These are phyloP conservation scores for Fusarium mangiferae DNA, from an alignment of 2,329 filamentous ascomycete genomes.

Conservation along the genomic window DNA sequence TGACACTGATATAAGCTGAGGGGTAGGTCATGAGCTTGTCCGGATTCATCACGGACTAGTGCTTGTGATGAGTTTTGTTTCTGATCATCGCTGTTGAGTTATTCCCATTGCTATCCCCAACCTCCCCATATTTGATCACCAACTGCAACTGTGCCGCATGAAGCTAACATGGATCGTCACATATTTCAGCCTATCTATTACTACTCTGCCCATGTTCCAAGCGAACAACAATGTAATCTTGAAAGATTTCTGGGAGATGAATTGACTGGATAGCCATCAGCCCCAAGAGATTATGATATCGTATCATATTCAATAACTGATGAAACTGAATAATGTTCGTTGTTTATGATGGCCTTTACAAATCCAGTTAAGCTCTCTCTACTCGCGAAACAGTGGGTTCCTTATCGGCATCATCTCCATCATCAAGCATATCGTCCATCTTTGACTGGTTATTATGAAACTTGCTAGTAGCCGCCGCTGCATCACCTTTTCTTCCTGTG, in stretches of 20 bases:
- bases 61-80: background rate
- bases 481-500: constrained; percentile 20
- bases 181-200: background rate
- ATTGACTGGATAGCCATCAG: background rate
- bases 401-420: constrained; percentile 11
- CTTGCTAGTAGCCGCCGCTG: constrained; percentile 6
- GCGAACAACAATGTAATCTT: no score
- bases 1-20: background rate
- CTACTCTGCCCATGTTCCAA: background rate
- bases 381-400: constrained; percentile 7
- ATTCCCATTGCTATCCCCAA: background rate
- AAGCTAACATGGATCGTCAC: background rate
- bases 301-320: no score
- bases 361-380: background rate
- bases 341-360: fast-evolving
- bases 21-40: background rate
- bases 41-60: background rate
- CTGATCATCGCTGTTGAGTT: background rate
- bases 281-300: background rate
- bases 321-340: no score
- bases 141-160: background rate
- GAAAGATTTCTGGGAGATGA: no score
- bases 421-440: constrained; percentile 8
- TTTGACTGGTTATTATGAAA: background rate
- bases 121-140: background rate